Evolutionary conservation across 1,139 yeast genomes (phyloP).

Genomic region (Zhuliangozyma blackwelliae): DNA sequence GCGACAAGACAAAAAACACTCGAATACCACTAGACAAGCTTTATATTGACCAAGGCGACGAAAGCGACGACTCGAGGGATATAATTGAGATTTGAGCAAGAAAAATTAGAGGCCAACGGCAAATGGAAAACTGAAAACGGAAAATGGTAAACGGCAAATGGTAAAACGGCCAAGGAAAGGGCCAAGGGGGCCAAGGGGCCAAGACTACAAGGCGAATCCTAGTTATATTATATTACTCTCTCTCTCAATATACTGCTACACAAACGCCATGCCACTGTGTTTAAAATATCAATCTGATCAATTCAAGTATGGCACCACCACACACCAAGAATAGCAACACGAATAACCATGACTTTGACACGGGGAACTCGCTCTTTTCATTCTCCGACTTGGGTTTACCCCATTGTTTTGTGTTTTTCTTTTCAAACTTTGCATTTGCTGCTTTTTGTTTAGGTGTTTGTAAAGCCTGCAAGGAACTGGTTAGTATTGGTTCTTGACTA

Average conservation of each 20-base stretch:
- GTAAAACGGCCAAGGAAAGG: no score
- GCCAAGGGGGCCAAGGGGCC: no score
- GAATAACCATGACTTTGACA: constrained; percentile 56
- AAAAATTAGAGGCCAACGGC: no score
- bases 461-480: constrained; percentile 24
- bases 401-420: constrained; percentile 64
- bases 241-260: no score
- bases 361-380: constrained; percentile 38
- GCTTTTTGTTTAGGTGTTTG: constrained; percentile 84
- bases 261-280: no score
- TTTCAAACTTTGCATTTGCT: constrained; percentile 80
- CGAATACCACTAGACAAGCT: constrained; percentile 3
- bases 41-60: constrained; percentile 8
- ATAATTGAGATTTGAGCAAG: neutral
- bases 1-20: constrained; percentile 1
- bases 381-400: constrained; percentile 47
- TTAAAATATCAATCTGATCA: constrained; percentile 50
- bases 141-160: no score
- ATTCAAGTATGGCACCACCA: constrained; percentile 80
- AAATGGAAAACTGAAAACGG: no score
- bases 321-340: constrained; percentile 65
- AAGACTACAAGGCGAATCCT: no score
- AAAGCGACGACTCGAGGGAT: constrained; percentile 3
- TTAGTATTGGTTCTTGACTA: neutral
- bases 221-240: no score